Base-by-base conservation (phyloP, 768 basidiomycete genomes). In the Serendipita sp. region DNA sequence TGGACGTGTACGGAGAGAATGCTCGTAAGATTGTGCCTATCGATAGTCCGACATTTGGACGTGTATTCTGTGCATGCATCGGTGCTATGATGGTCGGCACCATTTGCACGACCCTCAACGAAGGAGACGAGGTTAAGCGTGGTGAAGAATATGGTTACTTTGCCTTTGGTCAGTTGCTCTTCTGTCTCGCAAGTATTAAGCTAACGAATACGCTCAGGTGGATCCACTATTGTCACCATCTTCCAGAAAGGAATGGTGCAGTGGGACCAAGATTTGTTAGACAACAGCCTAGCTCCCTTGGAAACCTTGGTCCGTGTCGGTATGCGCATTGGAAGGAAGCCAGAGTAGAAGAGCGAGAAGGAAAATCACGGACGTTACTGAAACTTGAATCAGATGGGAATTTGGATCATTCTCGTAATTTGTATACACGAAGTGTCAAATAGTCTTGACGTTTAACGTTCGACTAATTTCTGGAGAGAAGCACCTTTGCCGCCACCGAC, bases 1-100 rank as follows among this genome's bases (percentile, higher is more conserved):
- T 96, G 10, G 91, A 96, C 68, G 91, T 97, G 10, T 97, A 93
- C 70, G 91, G 92, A 18, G 94, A 97, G 75, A 99, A 99, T 69
- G 88, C 80, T 3, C 79, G 96, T 30, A 92, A 92, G 78, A 85
- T 99, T 38, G 88, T 95, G 4, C 89, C 90, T 1, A 94, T 98
- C 64, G 85, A 95, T 67, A 91, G 85, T 66, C 84, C 86, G 0
- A 83, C 86, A 52, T 98, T 96, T 71, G 95, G 95, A 2, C 80
- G 85, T 0, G 92, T 97, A 23, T 91, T 95, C 85, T 86, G 85
- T 1, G 91, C 95, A 1, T 92, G 91, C 68, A 78, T 94, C 5
- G 92, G 92, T 28, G 91, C 91, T 4, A 94, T 94, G 91, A 91
- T 92, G 89, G 94, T 89, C 11, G 92, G 89, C 8, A 90, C 85